These are phyloP conservation scores for Dictyostelium capitatum DNA, from an alignment of 78 protist species.

Conservation along the genomic window DNA sequence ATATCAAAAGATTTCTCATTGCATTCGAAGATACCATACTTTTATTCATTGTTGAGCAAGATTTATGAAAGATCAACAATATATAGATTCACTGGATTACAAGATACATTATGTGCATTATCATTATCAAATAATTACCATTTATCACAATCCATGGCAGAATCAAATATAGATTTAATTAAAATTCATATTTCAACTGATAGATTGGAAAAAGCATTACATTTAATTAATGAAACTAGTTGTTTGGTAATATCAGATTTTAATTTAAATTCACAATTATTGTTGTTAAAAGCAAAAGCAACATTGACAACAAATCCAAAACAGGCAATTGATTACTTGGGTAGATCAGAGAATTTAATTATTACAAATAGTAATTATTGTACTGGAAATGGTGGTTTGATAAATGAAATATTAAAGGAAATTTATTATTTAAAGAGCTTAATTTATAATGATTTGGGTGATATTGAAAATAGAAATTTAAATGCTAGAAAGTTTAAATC, in stretches of 20 bases:
- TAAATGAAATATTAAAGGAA: background rate
- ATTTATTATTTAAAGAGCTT: constrained; percentile 41
- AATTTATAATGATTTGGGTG: background rate
- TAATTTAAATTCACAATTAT: background rate
- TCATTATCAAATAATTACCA: constrained; percentile 24
- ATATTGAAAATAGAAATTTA: constrained; percentile 27
- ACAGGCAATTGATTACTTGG: background rate
- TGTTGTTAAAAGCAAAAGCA: constrained; percentile 21
- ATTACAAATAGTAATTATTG: background rate
- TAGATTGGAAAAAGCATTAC: background rate
- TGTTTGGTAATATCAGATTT: constrained; percentile 20
- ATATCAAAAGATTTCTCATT: constrained; percentile 5
- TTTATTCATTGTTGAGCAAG: constrained; percentile 4
- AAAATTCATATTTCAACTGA: constrained; percentile 1
- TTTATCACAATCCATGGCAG: background rate
- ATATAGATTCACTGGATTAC: background rate
- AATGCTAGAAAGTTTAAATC: constrained; percentile 28
- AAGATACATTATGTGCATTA: constrained; percentile 15
- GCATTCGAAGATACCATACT: background rate
- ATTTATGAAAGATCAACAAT: background rate
- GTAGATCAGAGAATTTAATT: background rate
- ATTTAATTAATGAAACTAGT: constrained; percentile 1
- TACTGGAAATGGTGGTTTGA: background rate
- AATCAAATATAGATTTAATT: constrained; percentile 19
- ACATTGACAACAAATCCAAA: background rate